Base-by-base conservation (phyloP, 2,329 filamentous ascomycete species). In the Aurifilum marmelostoma region DNA sequence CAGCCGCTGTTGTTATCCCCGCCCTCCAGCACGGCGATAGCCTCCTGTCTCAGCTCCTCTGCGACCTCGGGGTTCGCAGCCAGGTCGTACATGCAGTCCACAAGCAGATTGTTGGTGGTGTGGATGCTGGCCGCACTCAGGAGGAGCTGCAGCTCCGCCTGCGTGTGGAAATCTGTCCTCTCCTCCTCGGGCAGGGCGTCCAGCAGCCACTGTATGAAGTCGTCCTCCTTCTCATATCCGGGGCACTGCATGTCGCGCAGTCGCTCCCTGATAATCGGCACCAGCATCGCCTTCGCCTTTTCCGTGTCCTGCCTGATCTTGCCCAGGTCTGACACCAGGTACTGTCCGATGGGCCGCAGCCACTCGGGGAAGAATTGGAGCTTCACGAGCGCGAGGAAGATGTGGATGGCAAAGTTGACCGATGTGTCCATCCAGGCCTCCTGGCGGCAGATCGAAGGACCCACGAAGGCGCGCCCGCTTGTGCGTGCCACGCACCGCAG, bases 351-450 rank as follows among this genome's bases (percentile, higher is more conserved):
- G 0, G 84, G 83, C 1, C 84, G 82, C 70, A 83, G 77, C 83
- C 83, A 85, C 14, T 79, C 79, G 1, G 84, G 84, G 68, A 85
- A 84, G 72, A 85, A 80, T 70, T 85, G 83, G 52, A 89, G 79
- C 72, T 84, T 80, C 67, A 84, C 74, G 62, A 83, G 77, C 61
- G 82, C 79, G 73, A 82, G 76, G 75, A 87, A 82, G 70, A 84
- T 79, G 70, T 85, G 80, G 29, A 84, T 76, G 63, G 84, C 82
- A 73, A 84, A 87, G 75, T 84, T 81, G 76, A 85, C 79, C 75
- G 80, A 81, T 27, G 83, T 83, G 62, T 83, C 78, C 78, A 88
- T 82, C 86, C 86, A 88, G 68, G 82, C 79, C 72, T 86, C 82
- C 54, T 83, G 78, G 24, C 85, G 84, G 73, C 82, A 85, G 67